Conservation (phyloP, 768 basidiomycete genomes). For the Ramaria sp. region DNA sequence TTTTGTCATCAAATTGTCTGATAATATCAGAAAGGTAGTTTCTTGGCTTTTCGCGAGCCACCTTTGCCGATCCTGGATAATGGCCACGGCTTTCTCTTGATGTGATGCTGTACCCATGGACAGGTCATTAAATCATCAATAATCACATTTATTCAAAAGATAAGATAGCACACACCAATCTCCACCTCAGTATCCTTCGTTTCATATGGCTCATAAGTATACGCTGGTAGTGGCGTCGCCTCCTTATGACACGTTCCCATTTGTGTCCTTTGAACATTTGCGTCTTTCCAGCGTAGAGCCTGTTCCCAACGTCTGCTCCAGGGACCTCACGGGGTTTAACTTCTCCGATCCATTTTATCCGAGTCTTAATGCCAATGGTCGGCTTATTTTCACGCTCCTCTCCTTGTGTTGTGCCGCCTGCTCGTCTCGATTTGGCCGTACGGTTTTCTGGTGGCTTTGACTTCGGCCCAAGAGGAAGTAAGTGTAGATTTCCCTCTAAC, state of each 20-base stretch:
- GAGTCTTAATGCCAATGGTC: conserved; percentile 17
- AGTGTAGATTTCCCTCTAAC: conserved; percentile 35
- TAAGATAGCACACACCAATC: conserved; percentile 35
- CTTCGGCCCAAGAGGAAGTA: conserved; percentile 66
- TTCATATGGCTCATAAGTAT: conserved; percentile 62
- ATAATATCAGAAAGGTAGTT: not conserved
- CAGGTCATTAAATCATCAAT: not conserved
- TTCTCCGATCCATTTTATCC: conserved; percentile 16
- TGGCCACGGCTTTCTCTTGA: conserved; percentile 1
- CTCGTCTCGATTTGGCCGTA: conserved; percentile 11
- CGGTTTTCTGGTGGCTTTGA: conserved; percentile 19
- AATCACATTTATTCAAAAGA: not conserved
- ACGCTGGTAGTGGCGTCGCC: conserved; percentile 34
- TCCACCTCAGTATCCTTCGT: conserved; percentile 54
- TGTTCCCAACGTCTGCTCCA: conserved; percentile 46
- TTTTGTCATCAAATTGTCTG: not conserved
- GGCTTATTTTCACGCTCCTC: conserved; percentile 14
- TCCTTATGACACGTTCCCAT: conserved; percentile 55
- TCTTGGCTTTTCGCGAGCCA: not conserved
- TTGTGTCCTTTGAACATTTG: conserved; percentile 92
- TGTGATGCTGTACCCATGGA: not conserved
- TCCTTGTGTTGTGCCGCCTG: conserved; percentile 11
- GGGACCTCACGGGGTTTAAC: conserved; percentile 21
- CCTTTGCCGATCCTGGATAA: not conserved
- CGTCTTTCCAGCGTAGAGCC: conserved; percentile 66